phyloP scores from a whole-genome alignment of 2,329 filamentous ascomycete genomes.

The Diaporthe vexans region DNA sequence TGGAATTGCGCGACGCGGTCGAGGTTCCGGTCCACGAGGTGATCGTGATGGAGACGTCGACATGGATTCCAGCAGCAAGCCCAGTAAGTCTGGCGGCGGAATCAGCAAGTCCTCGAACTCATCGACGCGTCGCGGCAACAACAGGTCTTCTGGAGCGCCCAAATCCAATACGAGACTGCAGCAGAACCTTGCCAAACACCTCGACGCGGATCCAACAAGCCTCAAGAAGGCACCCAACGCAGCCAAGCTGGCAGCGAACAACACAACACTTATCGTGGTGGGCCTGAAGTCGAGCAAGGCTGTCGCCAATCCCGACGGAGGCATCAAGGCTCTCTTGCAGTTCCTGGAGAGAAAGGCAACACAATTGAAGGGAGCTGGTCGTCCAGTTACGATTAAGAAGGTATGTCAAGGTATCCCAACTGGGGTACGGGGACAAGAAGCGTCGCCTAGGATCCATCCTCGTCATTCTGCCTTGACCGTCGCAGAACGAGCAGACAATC shows the following conservation, averaged over 20 bases:
- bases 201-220: conserved; percentile 50
- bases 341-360: conserved; percentile 80
- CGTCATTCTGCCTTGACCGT: conserved; percentile 55
- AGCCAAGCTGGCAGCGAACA: conserved; percentile 48
- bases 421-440: conserved; percentile 58
- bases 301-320: conserved; percentile 74
- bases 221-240: conserved; percentile 44
- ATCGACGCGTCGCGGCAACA: conserved; percentile 35
- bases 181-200: conserved; percentile 46
- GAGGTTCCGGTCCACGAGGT: conserved; percentile 52
- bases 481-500: conserved; percentile 56
- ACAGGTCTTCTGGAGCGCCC: conserved; percentile 41
- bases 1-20: conserved; percentile 65
- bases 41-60: conserved; percentile 73
- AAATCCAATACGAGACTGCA: conserved; percentile 43
- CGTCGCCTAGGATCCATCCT: conserved; percentile 56
- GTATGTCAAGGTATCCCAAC: conserved; percentile 72
- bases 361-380: conserved; percentile 56
- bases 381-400: conserved; percentile 78
- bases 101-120: conserved; percentile 48
- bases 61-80: conserved; percentile 58
- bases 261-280: conserved; percentile 63
- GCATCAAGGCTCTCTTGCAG: conserved; percentile 72
- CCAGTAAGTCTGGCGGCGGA: conserved; percentile 48
- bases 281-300: conserved; percentile 80